Base-by-base conservation (phyloP, 768 basidiomycete species). In the Lentinula sp. region DNA sequence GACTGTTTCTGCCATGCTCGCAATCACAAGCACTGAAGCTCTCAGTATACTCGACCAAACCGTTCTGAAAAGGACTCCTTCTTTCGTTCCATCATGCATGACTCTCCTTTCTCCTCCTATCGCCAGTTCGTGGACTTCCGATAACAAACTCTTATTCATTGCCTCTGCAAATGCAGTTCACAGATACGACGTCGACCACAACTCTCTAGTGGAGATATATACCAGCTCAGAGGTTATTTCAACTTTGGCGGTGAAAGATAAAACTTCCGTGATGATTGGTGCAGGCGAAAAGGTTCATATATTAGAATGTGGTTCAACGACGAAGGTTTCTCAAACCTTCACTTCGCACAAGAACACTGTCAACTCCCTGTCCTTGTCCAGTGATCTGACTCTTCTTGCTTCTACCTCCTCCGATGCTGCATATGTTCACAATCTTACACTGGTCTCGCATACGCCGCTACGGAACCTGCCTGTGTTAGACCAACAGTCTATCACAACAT, bases 351-450 rank as follows among this genome's bases (percentile, higher is more conserved):
- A 79, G 60, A 62, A 70, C 1, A 57, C 76, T 6, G 68, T 91
- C 43, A 81, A 74, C 10, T 79, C 79, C 9, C 67, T 91, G 7
- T 80, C 88, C 0, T 69, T 89, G 2, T 86, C 85, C 16, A 84
- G 78, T 60, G 87, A 89, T 63, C 66, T 70, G 11, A 77, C 77
- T 4, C 69, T 87, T 21, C 78, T 91, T 35, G 84, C 84, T 0
- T 82, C 82, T 1, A 80, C 82, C 2, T 83, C 88, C 8, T 63
- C 74, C 0, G 72, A 73, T 43, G 78, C 79, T 2, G 80, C 82
- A 18, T 78, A 88, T 67, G 75, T 91, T 11, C 80, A 89, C 65
- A 83, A 88, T 63, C 72, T 90, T 57, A 67, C 79, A 0, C 75
- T 78, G 10, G 80, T 80, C 13, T 79, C 85, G 7, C 80, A 83